A percentile compares a stretch with the other conserved stretches of the same genome.
These are phyloP conservation scores for Pseudogymnoascus sp. DNA, from an alignment of 2,329 filamentous ascomycete genomes.

Conservation along the genomic window DNA sequence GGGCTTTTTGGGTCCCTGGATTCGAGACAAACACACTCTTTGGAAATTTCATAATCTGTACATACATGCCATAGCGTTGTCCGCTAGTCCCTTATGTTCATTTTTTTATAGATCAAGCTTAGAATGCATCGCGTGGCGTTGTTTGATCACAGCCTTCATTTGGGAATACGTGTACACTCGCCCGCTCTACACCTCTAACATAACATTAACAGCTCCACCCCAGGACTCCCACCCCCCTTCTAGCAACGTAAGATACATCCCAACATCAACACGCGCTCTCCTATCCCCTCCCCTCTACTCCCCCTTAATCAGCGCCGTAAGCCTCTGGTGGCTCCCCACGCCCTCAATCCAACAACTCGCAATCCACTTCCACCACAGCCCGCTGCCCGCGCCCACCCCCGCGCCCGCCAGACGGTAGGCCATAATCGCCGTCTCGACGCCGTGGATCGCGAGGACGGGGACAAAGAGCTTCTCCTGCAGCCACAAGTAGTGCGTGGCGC, in stretches of 20 bases:
- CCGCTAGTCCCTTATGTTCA: background rate
- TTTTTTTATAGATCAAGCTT: background rate
- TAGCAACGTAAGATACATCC: background rate
- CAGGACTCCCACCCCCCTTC: background rate
- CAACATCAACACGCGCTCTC: background rate
- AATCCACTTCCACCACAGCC: slow-evolving; percentile 10
- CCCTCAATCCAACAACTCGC: slow-evolving; percentile 8
- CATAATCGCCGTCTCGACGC: slow-evolving; percentile 9
- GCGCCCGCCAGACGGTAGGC: background rate
- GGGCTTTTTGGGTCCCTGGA: background rate
- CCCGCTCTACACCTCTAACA: background rate
- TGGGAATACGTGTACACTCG: background rate
- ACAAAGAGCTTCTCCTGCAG: slow-evolving; percentile 3
- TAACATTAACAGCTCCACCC: background rate
- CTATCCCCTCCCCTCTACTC: background rate
- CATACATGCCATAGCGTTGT: background rate
- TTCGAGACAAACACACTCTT: background rate
- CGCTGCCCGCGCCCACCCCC: background rate
- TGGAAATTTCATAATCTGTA: background rate
- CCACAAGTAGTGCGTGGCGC: background rate
- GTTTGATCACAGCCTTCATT: background rate
- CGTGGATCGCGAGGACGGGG: background rate
- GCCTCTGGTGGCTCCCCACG: slow-evolving; percentile 1
- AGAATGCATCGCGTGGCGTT: background rate
- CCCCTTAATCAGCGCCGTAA: slow-evolving; percentile 3